Evolutionary conservation across 805 yeast genomes (phyloP), one percentile per base, ranked within the genome.

Genomic region (Huiozyma naganishii): DNA sequence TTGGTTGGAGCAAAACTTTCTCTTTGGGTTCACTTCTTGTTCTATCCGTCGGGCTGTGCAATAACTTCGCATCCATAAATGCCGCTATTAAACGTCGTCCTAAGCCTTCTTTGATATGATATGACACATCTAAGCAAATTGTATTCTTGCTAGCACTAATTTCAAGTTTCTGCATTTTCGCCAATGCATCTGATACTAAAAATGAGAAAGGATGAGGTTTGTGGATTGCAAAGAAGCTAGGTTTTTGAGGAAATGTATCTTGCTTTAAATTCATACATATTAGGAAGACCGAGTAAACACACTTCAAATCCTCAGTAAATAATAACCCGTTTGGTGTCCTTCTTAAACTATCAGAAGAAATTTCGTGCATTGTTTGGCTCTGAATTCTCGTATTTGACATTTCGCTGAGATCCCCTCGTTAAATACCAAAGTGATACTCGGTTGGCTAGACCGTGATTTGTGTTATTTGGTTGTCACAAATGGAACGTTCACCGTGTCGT

Each of bases 1-100:
- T 86, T 4, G 95, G 95, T 57, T 90, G 97, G 29, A 86, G 56
- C 2, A 67, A 47, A 0, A 69, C 65, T 4, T 62, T 66, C 0
- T 54, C 62, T 41, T 71, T 72, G 6, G 79, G 70, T 36, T 58
- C 64, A 10, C 57, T 49, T 37, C 83, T 58, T 0, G 95, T 86
- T 52, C 90, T 66, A 48, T 83, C 88, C 3, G 76, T 74, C 0
- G 95, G 95, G 10, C 76, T 74, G 57, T 87, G 95, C 7, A 87
- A 51, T 1, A 86, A 61, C 48, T 76, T 78, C 0, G 85, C 81
- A 2, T 66, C 65, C 69, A 74, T 77, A 53, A 80, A 83, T 27
- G 66, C 59, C 32, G 63, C 63, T 4, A 83, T 43, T 10, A 82
- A 57, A 1, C 66, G 64, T 5, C 52, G 41, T 0, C 80, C 83